Evolutionary conservation across 1,284 basidiomycete species (phyloP).

Genomic region (Leccinum insigne): DNA sequence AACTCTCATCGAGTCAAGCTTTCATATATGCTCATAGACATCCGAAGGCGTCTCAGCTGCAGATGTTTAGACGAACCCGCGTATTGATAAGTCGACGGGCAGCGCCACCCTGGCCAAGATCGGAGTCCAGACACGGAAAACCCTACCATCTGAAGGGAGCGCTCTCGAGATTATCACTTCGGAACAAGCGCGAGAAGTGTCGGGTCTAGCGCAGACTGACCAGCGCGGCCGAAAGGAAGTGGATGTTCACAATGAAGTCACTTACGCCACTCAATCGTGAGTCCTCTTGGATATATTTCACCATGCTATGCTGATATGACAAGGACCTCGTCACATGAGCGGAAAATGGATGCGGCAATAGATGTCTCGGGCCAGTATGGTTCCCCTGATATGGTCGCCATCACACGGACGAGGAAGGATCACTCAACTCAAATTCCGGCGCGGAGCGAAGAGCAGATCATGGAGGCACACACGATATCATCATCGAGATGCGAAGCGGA

Average conservation of each 20-base stretch:
- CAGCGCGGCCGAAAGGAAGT: background rate
- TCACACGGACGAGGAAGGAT: background rate
- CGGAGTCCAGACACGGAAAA: background rate
- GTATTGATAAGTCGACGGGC: background rate
- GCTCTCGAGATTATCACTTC: background rate
- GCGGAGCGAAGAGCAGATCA: background rate
- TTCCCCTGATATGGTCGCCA: background rate
- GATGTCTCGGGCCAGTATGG: background rate
- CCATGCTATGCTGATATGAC: background rate
- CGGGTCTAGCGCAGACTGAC: background rate
- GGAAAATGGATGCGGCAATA: background rate
- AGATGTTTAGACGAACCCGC: background rate
- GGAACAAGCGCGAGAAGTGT: background rate
- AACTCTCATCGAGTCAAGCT: background rate
- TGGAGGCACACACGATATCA: background rate
- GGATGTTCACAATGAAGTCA: background rate
- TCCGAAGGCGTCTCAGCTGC: background rate
- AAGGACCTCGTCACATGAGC: constrained; percentile 7
- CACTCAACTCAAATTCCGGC: background rate
- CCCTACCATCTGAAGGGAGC: background rate
- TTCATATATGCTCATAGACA: constrained; percentile 1
- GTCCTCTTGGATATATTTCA: background rate
- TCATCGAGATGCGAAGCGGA: background rate
- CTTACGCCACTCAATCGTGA: constrained; percentile 2
- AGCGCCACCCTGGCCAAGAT: background rate